phyloP scores from a whole-genome alignment of 768 basidiomycete genomes.

The Calocybe indica region DNA sequence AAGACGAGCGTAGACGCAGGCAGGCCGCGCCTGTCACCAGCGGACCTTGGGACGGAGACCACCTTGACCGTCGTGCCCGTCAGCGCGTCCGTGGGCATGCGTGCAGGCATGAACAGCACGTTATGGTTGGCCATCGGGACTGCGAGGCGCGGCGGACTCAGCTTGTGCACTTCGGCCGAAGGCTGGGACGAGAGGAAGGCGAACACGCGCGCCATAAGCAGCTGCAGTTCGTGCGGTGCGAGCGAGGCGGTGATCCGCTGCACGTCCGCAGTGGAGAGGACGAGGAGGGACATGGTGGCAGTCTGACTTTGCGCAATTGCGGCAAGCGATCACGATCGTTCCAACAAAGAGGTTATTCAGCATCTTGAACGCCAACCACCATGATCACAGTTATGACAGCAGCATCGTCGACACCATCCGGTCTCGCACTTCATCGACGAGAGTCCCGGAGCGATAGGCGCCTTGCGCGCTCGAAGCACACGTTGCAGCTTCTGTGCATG shows the following conservation, averaged over 20 bases:
- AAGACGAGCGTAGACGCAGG: conserved; percentile 75
- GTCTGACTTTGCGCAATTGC: too few species aligned
- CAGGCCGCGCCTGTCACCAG: conserved; percentile 46
- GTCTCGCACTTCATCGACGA: too few species aligned
- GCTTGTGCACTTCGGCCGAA: conserved; percentile 12
- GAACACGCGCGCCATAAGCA: conserved; percentile 58
- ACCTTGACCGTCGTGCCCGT: conserved; percentile 68
- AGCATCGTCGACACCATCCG: too few species aligned
- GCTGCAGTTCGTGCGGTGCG: conserved; percentile 37
- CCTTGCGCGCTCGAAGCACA: too few species aligned
- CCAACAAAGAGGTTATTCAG: too few species aligned
- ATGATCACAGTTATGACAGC: too few species aligned
- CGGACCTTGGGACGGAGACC: conserved; percentile 60
- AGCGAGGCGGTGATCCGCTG: conserved; percentile 40
- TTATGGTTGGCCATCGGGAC: conserved; percentile 51
- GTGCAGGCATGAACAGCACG: conserved; percentile 80
- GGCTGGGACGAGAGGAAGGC: conserved; percentile 30
- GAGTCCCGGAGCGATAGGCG: too few species aligned
- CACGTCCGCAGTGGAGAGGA: conserved; percentile 61
- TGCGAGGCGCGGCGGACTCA: conserved; percentile 55
- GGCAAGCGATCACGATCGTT: too few species aligned
- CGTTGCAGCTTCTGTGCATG: too few species aligned
- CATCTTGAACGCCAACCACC: too few species aligned
- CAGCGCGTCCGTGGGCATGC: conserved; percentile 26
- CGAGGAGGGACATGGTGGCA: conserved; percentile 39